Conservation (phyloP, 139 green algal species). For the Chlamydomonas incerta region DNA sequence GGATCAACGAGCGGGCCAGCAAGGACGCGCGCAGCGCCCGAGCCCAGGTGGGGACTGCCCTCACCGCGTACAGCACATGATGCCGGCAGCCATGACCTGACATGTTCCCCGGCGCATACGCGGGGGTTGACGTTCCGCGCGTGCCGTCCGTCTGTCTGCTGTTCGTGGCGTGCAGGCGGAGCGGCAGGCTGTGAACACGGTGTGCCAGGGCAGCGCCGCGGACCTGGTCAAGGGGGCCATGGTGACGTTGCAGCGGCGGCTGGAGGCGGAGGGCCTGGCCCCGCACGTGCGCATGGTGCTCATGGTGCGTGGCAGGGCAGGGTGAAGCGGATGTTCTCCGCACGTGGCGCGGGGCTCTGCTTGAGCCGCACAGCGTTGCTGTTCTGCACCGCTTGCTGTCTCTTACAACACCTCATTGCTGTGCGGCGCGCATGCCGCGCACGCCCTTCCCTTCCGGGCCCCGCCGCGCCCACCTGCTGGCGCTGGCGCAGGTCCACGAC, state of each 20-base stretch:
- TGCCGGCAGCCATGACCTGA: too few species aligned
- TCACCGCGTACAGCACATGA: too few species aligned
- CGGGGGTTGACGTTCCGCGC: too few species aligned
- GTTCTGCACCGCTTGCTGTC: too few species aligned
- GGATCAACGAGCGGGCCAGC: slow-evolving; percentile 55
- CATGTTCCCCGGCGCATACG: too few species aligned
- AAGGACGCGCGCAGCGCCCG: not conserved
- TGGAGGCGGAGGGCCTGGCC: slow-evolving; percentile 19
- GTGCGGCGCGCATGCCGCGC: not conserved
- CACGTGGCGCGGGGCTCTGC: too few species aligned
- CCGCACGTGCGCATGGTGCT: slow-evolving; percentile 34
- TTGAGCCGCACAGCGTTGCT: too few species aligned
- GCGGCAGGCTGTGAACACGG: slow-evolving; percentile 81
- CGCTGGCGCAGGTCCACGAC: slow-evolving; percentile 94
- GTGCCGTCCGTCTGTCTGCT: too few species aligned
- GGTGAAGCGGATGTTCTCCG: too few species aligned
- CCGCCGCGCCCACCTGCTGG: too few species aligned
- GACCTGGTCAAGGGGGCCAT: slow-evolving; percentile 85
- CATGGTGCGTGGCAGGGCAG: slow-evolving; percentile 37
- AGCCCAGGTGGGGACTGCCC: slow-evolving; percentile 4
- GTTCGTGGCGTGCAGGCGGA: slow-evolving; percentile 66
- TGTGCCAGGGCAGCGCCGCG: slow-evolving; percentile 79
- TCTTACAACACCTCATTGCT: too few species aligned
- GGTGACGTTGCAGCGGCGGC: slow-evolving; percentile 45
- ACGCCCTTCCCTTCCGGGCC: too few species aligned